phyloP scores from a whole-genome alignment of 352 stramenopile species.

The Phytopythium cucurbitacearum region DNA sequence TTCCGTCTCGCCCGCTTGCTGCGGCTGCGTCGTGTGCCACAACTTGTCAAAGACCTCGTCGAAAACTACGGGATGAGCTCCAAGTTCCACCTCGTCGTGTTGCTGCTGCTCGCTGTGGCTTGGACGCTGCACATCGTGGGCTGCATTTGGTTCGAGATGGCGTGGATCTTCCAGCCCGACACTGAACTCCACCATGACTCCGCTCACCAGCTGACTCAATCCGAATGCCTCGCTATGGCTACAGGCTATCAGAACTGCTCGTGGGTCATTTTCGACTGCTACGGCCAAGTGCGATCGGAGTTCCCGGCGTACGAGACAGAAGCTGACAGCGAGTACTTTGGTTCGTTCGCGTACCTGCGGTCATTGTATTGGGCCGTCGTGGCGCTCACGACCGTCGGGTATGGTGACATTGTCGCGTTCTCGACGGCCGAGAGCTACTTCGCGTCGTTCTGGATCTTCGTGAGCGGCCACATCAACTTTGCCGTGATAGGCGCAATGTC shows the following conservation, averaged over 20 bases:
- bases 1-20: constrained; percentile 47
- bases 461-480: constrained; percentile 77
- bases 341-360: constrained; percentile 60
- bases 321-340: constrained; percentile 27
- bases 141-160: constrained; percentile 73
- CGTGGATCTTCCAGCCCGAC: constrained; percentile 12
- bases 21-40: constrained; percentile 32
- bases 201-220: constrained; percentile 13
- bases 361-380: constrained; percentile 78
- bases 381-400: constrained; percentile 63
- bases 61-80: constrained; percentile 66
- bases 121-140: constrained; percentile 58
- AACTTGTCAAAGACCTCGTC: constrained; percentile 43
- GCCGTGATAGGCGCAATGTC: constrained; percentile 76
- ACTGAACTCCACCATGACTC: not conserved
- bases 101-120: constrained; percentile 43
- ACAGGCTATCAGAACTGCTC: constrained; percentile 60
- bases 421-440: constrained; percentile 72
- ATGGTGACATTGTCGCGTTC: constrained; percentile 71
- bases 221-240: constrained; percentile 46
- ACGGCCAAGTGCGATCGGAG: constrained; percentile 39
- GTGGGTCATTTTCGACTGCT: constrained; percentile 70
- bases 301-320: constrained; percentile 42
- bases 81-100: constrained; percentile 42
- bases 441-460: constrained; percentile 69